Evolutionary conservation across 345 rosid genomes (phyloP).

Genomic region (Lepidium didymum): DNA sequence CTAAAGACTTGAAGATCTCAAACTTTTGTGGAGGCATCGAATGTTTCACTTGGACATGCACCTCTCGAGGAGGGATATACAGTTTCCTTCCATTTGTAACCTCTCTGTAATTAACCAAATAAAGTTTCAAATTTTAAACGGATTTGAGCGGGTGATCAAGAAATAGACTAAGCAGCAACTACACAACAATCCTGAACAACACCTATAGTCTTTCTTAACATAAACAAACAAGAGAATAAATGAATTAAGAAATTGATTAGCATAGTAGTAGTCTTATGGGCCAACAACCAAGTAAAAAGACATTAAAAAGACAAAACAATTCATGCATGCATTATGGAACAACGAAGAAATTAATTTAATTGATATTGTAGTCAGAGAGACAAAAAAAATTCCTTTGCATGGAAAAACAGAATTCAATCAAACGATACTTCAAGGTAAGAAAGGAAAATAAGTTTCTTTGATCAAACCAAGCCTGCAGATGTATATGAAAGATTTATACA

Average conservation of each 20-base stretch:
- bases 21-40: slow-evolving; percentile 50
- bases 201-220: background rate
- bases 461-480: background rate
- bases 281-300: slow-evolving; percentile 2
- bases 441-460: background rate
- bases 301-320: background rate
- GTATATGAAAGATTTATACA: background rate
- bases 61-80: slow-evolving; percentile 51
- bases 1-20: slow-evolving; percentile 44
- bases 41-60: slow-evolving; percentile 63
- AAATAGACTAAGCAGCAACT: background rate
- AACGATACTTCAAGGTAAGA: background rate
- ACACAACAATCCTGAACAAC: background rate
- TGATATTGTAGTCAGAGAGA: background rate
- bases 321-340: background rate
- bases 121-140: background rate
- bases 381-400: background rate
- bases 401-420: background rate
- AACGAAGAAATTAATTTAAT: background rate
- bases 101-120: slow-evolving; percentile 35
- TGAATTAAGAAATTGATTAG: background rate
- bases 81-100: slow-evolving; percentile 47
- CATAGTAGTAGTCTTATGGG: slow-evolving; percentile 8
- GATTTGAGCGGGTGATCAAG: background rate
- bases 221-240: background rate